Evolutionary conservation across 495 filamentous ascomycete species (phyloP).

Genomic region (Recurvomyces mirabilis): DNA sequence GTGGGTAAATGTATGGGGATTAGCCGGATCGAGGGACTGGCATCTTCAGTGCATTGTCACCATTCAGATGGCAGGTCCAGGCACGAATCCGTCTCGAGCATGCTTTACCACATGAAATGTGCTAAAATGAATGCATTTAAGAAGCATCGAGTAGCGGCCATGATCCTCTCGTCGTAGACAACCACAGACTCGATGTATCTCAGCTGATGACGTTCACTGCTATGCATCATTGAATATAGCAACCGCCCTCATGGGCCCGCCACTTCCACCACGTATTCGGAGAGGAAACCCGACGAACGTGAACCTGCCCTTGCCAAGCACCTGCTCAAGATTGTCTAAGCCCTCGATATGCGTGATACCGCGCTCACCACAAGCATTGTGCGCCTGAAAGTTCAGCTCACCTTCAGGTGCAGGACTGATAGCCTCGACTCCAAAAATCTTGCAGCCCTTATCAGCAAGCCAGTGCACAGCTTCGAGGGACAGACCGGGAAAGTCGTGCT

Average conservation of each 20-base stretch:
- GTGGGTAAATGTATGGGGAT: too few species aligned
- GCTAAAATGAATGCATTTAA: too few species aligned
- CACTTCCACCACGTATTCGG: conserved; percentile 13
- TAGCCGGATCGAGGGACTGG: too few species aligned
- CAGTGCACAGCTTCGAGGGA: conserved; percentile 16
- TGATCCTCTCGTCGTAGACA: too few species aligned
- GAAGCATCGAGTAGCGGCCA: too few species aligned
- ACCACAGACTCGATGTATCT: too few species aligned
- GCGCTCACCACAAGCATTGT: conserved; percentile 16
- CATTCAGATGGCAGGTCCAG: too few species aligned
- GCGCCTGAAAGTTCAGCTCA: conserved; percentile 16
- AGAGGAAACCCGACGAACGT: conserved; percentile 17
- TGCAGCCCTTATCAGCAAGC: conserved; percentile 15
- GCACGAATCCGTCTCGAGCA: too few species aligned
- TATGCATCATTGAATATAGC: too few species aligned
- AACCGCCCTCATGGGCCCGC: conserved; percentile 16
- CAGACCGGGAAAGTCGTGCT: conserved; percentile 18
- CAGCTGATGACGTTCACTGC: too few species aligned
- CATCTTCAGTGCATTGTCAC: too few species aligned
- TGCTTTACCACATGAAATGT: too few species aligned
- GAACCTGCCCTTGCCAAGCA: conserved; percentile 14
- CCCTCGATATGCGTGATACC: conserved; percentile 20
- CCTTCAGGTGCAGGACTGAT: conserved; percentile 16
- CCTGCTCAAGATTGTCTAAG: conserved; percentile 9
- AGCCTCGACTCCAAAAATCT: conserved; percentile 19